phyloP scores from a whole-genome alignment of 208 protist species.

The Phytomonas sp. region DNA sequence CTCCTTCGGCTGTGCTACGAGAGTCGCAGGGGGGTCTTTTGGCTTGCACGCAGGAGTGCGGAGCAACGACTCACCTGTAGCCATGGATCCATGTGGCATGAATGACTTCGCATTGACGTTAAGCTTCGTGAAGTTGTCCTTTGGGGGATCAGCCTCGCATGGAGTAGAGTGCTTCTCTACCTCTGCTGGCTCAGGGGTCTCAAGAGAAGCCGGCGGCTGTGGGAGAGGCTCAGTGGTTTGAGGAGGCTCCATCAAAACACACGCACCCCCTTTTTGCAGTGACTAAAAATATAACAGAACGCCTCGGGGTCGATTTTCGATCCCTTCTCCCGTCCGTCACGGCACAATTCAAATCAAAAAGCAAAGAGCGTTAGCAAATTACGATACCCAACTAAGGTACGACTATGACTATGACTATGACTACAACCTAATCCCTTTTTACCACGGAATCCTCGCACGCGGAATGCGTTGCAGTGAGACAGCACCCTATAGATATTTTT shows the following conservation, averaged over 20 bases:
- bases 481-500: neutral
- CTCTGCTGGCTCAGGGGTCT: neutral
- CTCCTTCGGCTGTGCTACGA: neutral
- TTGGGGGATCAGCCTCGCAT: neutral
- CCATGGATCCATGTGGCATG: constrained; percentile 19
- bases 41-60: neutral
- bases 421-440: neutral
- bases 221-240: neutral
- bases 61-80: neutral
- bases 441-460: neutral
- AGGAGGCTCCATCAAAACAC: neutral
- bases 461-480: neutral
- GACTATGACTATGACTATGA: neutral
- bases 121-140: constrained; percentile 22
- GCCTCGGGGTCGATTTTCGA: neutral
- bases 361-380: neutral
- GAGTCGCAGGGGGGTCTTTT: neutral
- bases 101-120: constrained; percentile 64
- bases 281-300: neutral
- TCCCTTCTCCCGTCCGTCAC: neutral
- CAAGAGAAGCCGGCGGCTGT: neutral
- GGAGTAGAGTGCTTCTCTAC: neutral
- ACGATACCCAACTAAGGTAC: neutral
- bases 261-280: neutral
- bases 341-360: neutral